Conservation (phyloP, 805 yeast species). For the Teunomyces cretensis region DNA sequence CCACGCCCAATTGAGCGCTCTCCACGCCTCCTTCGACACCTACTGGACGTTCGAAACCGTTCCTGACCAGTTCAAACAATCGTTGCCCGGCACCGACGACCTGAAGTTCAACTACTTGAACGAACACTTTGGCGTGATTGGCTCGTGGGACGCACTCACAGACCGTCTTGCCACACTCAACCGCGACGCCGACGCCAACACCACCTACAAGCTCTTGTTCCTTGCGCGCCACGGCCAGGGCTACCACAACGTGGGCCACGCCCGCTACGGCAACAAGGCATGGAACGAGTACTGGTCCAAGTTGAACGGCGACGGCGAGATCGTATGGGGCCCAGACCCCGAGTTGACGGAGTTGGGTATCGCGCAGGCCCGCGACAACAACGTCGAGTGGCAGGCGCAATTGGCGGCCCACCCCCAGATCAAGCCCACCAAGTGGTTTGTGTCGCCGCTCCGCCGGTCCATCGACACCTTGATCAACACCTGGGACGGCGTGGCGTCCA, state of each 20-base stretch:
- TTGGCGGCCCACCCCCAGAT: conserved; percentile 20
- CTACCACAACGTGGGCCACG: conserved; percentile 48
- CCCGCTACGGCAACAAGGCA: conserved; percentile 43
- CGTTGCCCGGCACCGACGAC: conserved; percentile 40
- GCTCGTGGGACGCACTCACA: conserved; percentile 21
- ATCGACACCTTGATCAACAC: conserved; percentile 49
- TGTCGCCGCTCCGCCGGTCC: conserved; percentile 54
- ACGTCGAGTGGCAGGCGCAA: conserved; percentile 40
- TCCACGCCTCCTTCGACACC: conserved; percentile 8
- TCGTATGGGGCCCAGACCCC: conserved; percentile 54
- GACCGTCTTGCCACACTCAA: conserved; percentile 37
- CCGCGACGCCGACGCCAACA: conserved; percentile 20
- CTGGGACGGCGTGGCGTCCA: conserved; percentile 32
- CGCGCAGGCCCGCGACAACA: conserved; percentile 45
- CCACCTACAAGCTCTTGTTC: conserved; percentile 44
- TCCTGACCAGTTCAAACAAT: conserved; percentile 45
- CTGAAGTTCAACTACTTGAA: conserved; percentile 40
- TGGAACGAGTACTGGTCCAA: conserved; percentile 50
- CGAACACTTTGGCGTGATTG: conserved; percentile 43
- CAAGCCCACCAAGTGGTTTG: conserved; percentile 42
- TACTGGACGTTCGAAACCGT: conserved; percentile 42
- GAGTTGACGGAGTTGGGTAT: conserved; percentile 47
- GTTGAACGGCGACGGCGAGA: conserved; percentile 44
- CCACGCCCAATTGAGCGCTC: conserved; percentile 8
- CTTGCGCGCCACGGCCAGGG: conserved; percentile 58